These are phyloP conservation scores for Botrytis porri DNA, from an alignment of 2,329 filamentous ascomycete species.

Conservation along the genomic window DNA sequence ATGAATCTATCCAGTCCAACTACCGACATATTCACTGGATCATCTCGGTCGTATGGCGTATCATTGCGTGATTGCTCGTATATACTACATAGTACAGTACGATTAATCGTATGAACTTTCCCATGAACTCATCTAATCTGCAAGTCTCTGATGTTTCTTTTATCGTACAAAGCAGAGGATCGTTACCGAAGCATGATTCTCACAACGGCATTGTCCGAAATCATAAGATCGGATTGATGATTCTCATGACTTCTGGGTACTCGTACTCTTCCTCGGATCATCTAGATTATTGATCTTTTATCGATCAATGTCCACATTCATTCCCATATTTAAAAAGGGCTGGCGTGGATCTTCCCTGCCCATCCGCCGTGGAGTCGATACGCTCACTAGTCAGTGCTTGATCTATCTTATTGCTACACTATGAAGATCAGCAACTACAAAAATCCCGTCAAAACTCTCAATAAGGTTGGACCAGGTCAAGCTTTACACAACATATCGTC, in stretches of 20 bases:
- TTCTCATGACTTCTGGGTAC: background rate
- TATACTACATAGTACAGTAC: background rate
- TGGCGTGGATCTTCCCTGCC: background rate
- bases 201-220: background rate
- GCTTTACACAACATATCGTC: background rate
- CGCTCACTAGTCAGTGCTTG: background rate
- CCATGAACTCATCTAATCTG: background rate
- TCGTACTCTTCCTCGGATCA: background rate
- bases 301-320: background rate
- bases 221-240: background rate
- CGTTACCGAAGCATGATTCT: background rate
- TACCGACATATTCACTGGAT: background rate
- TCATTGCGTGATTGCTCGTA: background rate
- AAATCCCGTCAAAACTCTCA: background rate
- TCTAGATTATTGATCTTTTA: background rate
- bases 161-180: background rate
- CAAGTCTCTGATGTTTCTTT: background rate
- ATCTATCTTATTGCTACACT: background rate
- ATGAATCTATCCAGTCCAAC: background rate
- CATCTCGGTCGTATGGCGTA: too few species aligned
- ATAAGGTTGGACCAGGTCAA: background rate
- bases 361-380: background rate
- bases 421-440: background rate
- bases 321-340: background rate
- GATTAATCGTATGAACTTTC: constrained; percentile 9